Base-by-base conservation (phyloP, 75 land plant genomes). In the Ceratopteris richardii region DNA sequence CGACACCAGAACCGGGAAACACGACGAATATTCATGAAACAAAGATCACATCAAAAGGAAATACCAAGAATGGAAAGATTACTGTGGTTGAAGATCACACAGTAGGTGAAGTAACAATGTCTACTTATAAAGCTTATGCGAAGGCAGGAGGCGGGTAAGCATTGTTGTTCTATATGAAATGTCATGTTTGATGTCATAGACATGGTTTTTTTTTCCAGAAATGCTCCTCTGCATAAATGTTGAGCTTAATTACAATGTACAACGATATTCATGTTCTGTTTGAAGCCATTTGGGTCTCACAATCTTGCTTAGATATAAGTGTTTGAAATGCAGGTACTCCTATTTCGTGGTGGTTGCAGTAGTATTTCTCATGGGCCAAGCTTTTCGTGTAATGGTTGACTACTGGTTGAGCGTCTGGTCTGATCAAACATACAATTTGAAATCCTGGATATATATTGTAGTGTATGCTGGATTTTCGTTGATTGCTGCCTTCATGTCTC, bases 341-440 rank as follows among this genome's bases (percentile, higher is more conserved):
- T 61, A 52, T 61, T 52, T 68, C 44, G 13, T 29, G 10, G 20
- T 61, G 0, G 46, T 68, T 33, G 16, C 61, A 20, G 52, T 68
- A 18, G 46, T 60, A 1, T 22, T 68, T 30, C 47, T 51, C 17
- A 23, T 51, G 11, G 9, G n/a, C 11, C 71, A 68, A 68, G 66
- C 71, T 39, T 41, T 68, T 43, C 64, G 64, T 22, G 64, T 68
- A 0, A 68, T 62, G 71, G 66, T 62, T 37, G 72, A 69, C 53
- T 69, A 69, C 36, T 69, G 72, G 72, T 27, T 69, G 23, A 69
- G 72, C 23, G 43, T 63, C 18, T 69, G 72, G 72, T 43, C 63
- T 6, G 59, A 63, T 43, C 31, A 54, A 56, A 37, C 42, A 54
- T 63, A 69, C 30, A 36, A 63, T 27, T 44, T 69, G 29, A 28